Evolutionary conservation across 177 flowering plant species (phyloP), one percentile per base, ranked within the genome.

Genomic region (Vitis hybrid): DNA sequence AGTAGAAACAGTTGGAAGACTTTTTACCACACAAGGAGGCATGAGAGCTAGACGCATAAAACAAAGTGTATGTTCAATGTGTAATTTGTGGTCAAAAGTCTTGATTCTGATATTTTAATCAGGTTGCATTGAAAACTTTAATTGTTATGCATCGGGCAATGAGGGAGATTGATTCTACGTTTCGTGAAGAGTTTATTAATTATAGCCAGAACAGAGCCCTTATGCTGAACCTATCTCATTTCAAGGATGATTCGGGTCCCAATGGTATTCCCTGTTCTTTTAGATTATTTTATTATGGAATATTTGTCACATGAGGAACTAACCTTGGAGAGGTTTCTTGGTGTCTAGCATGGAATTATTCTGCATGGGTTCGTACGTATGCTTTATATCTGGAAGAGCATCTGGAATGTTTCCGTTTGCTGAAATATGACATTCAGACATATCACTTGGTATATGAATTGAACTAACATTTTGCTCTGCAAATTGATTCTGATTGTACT

Each of bases 41-140:
- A 27, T 27, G 30, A 27, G 30, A 27, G 30, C 30, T 27, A 27
- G 30, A 27, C 0, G 30, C 30, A 27, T 27, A 27, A 27, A 27
- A 27, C 30, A 27, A 27, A 27, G 30, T 27, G 30, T 27, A 27
- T 27, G 30, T 3, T 27, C 30, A 27, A 27, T 27, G 5, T 27
- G 30, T 27, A 27, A 27, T 27, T 27, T 27, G 30, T 27, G 30
- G 30, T 27, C 30, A 27, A 27, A 27, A 27, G 30, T 27, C 30
- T 27, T 27, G 30, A 27, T 27, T n/a, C 32, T 10, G 14, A 10
- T 50, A 27, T 15, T 48, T 11, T 46, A 20, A 48, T 63, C 58
- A 79, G 82, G 80, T 80, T 68, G 82, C 79, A 41, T 65, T 80
- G 74, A 80, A 80, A 68, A 74, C 78, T 8, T 62, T 76, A 50